Percentiles rank a stretch among this genome's conserved stretches.
These are phyloP conservation scores for Zalerion maritima DNA, from an alignment of 495 filamentous ascomycete species.

Conservation along the genomic window DNA sequence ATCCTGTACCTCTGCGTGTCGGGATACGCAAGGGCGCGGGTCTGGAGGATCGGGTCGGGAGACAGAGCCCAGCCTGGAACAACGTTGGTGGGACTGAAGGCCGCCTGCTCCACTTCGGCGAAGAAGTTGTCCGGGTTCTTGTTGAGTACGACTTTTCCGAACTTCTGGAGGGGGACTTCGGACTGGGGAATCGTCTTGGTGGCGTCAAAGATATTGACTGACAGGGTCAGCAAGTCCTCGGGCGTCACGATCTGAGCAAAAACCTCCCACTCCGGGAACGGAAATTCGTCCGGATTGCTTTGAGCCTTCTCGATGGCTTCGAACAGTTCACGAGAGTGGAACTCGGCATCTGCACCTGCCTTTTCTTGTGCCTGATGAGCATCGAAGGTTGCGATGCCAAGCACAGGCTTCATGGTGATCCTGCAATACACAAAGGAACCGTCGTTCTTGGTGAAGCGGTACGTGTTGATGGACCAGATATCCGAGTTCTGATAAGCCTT, in stretches of 20 bases:
- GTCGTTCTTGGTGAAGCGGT: conserved; percentile 43
- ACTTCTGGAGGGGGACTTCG: conserved; percentile 25
- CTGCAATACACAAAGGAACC: conserved; percentile 45
- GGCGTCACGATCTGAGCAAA: conserved; percentile 37
- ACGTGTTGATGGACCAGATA: conserved; percentile 42
- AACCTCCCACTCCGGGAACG: conserved; percentile 31
- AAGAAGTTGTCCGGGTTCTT: conserved; percentile 33
- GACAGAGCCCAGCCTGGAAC: conserved; percentile 31
- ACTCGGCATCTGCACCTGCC: conserved; percentile 34
- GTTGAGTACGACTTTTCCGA: conserved; percentile 28
- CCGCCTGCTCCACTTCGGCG: conserved; percentile 34
- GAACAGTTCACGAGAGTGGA: conserved; percentile 22
- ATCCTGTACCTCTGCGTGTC: conserved; percentile 53
- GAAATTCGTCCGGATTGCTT: too few relatives aligned
- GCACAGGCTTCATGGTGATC: conserved; percentile 39
- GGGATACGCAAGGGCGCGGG: conserved; percentile 49
- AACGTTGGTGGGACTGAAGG: conserved; percentile 36
- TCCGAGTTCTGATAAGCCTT: conserved; percentile 39
- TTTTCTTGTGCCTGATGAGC: conserved; percentile 29
- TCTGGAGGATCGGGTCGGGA: conserved; percentile 41
- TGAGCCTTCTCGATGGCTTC: conserved; percentile 24
- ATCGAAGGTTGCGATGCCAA: conserved; percentile 38
- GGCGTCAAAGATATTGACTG: conserved; percentile 26
- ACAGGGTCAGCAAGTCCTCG: conserved; percentile 16
- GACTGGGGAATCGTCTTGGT: conserved; percentile 28